Base-by-base conservation (phyloP, 1,139 yeast species). In the Magnusiomyces magnusii region DNA sequence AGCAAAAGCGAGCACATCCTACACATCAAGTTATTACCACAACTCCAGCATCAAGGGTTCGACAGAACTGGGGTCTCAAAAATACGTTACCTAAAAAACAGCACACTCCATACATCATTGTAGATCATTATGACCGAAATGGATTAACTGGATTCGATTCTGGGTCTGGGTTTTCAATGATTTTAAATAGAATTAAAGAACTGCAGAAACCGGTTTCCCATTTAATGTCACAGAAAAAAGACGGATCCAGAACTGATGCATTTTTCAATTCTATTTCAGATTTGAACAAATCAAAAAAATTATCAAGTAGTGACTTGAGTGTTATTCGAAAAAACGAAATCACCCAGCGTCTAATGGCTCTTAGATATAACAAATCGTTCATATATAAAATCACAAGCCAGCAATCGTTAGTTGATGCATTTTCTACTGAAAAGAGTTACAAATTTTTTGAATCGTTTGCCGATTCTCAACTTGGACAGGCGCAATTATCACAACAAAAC, bases 51-150 rank as follows among this genome's bases (percentile, higher is more conserved):
- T 77, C 86, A 1, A 71, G 78, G 55, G 71, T 78, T 58, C 78
- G 85, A 65, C 80, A 81, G 61, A 85, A 85, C 71, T 85, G 83
- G 81, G 90, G 90, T 64, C 70, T 85, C 59, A 85, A 85, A 67
- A 73, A 80, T 62, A 76, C 83, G 56, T 71, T 85, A 47, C 88
- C 89, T 2, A 69, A 73, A 17, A 78, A 78, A 61, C 70, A 78
- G 55, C 75, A 76, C 62, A 72, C 83, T 1, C 75, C 79, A 58
- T 78, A 77, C 65, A 69, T 84, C 59, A 77, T 80, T 15, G 75
- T 79, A 54, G 76, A 80, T 57, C 79, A 80, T 51, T 66, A 83
- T 51, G 88, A 84, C 65, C 79, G 79, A 57, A 72, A 76, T 59
- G 78, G 82, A 50, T 69, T 82, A 58, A 80, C 85, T 10, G 78